Base-by-base conservation (phyloP, 257 asterid genomes). In the Solanum lignicaule region DNA sequence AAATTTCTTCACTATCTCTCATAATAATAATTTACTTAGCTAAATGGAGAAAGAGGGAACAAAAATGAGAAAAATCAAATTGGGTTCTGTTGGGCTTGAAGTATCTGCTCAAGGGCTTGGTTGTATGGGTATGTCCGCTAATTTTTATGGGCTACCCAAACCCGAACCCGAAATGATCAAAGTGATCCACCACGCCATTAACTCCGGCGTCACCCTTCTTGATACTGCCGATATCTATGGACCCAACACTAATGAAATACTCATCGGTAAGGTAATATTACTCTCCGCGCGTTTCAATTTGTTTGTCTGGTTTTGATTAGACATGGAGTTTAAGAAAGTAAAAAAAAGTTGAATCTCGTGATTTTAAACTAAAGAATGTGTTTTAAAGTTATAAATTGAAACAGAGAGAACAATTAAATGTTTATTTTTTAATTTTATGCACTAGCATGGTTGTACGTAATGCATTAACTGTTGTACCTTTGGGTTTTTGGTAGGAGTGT, bases 151-250 rank as follows among this genome's bases (percentile, higher is more conserved):
- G 21, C 88, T 85, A 23, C 92, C 94, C 10, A 92, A 91, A 84
- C 91, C 90, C 25, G 91, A 92, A 20, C 27, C 88, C 84, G 94
- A 92, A 2, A 92, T 92, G 94, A 90, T 92, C 83, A 36, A 90
- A 5, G 87, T 92, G 58, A 91, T 92, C 46, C 93, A 89, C 88
- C 88, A 92, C 8, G 91, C 94, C 21, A 58, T 92, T 29, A 58
- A 66, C 87, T 72, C 89, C 73, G 94, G 94, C 12, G 65, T 91
- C 66, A 92, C 93, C 21, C 41, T 65, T 41, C 91, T 91, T 23
- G 94, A 92, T 79, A 91, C 94, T 16, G 82, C 93, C 15, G 94
- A 92, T 4, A 0, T 88, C 0, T 91, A 92, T 65, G 94, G 93
- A 1, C 92, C 94, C 3, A 60, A 86, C 69, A 91, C 92, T 10